A percentile compares a stretch with the other conserved stretches of the same genome.
Conservation (phyloP, 768 basidiomycete species). For the Suillus plorans region DNA sequence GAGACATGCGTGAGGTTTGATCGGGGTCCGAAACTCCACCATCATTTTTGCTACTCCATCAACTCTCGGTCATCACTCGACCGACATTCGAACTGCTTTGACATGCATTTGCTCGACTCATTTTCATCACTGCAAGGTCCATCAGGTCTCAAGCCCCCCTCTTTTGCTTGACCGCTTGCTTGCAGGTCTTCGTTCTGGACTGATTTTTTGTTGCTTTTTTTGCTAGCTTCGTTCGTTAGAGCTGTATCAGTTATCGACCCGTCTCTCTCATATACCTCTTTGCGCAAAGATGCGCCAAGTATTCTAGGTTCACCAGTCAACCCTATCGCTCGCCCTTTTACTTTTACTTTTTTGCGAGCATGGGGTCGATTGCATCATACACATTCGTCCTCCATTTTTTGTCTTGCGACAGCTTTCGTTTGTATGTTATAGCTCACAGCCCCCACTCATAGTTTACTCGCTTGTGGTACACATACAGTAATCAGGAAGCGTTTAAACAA, state of each 20-base stretch:
- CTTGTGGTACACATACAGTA: slow-evolving; percentile 10
- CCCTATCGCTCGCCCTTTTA: slow-evolving; percentile 7
- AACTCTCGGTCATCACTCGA: not conserved
- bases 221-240: slow-evolving; percentile 8
- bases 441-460: slow-evolving; percentile 20
- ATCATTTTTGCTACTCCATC: not conserved
- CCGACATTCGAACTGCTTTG: not conserved
- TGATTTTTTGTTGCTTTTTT: slow-evolving; percentile 20
- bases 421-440: slow-evolving; percentile 3
- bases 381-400: slow-evolving; percentile 2
- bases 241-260: slow-evolving; percentile 3
- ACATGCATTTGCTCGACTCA: not conserved
- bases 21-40: not conserved
- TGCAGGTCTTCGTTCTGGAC: slow-evolving; percentile 8
- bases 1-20: slow-evolving; percentile 23
- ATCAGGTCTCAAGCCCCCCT: slow-evolving; percentile 2
- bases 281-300: not conserved
- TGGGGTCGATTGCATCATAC: slow-evolving; percentile 8
- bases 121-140: not conserved
- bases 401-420: not conserved
- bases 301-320: slow-evolving; percentile 1
- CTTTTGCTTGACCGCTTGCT: not conserved
- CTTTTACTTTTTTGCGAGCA: slow-evolving; percentile 13
- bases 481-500: slow-evolving; percentile 14
- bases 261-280: not conserved